A percentile compares a stretch with the other conserved stretches of the same genome.
Conservation (phyloP, 306 rosid species). For the Glycine latifolia region DNA sequence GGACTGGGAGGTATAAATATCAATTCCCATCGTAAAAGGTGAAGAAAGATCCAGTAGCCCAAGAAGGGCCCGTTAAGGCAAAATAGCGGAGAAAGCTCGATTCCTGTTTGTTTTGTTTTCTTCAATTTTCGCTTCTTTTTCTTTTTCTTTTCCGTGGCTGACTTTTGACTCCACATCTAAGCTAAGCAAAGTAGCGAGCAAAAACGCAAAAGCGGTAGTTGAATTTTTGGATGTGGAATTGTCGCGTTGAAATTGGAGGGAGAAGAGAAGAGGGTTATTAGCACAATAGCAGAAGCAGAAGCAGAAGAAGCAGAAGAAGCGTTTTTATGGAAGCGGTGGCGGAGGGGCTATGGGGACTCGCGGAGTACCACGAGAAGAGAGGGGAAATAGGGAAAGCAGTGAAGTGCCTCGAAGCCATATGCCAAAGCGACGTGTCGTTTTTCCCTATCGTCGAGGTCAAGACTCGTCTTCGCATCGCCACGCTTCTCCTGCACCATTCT, state of each 20-base stretch:
- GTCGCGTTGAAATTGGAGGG: constrained; percentile 26
- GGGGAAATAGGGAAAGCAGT: constrained; percentile 83
- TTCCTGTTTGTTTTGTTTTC: not conserved
- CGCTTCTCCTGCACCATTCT: constrained; percentile 83
- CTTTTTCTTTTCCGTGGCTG: not conserved
- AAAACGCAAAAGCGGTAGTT: not conserved
- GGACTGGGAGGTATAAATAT: no score
- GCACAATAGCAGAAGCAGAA: not conserved
- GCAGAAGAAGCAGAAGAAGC: not conserved
- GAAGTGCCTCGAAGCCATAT: constrained; percentile 91
- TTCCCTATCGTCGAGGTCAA: constrained; percentile 93
- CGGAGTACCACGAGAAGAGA: constrained; percentile 73
- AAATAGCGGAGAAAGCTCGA: not conserved
- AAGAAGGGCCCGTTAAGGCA: constrained; percentile 17
- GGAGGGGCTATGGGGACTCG: constrained; percentile 90
- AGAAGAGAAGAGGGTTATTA: not conserved
- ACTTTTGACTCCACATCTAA: constrained; percentile 32
- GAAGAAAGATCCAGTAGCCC: not conserved
- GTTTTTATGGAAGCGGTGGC: constrained; percentile 81
- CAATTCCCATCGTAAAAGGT: no score
- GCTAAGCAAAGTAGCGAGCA: not conserved
- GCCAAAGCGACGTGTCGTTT: constrained; percentile 83
- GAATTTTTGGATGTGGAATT: constrained; percentile 20
- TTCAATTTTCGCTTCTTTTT: not conserved
- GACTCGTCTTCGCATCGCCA: constrained; percentile 89